phyloP scores from a whole-genome alignment of 768 basidiomycete species.

The Pleurotus platypus region DNA sequence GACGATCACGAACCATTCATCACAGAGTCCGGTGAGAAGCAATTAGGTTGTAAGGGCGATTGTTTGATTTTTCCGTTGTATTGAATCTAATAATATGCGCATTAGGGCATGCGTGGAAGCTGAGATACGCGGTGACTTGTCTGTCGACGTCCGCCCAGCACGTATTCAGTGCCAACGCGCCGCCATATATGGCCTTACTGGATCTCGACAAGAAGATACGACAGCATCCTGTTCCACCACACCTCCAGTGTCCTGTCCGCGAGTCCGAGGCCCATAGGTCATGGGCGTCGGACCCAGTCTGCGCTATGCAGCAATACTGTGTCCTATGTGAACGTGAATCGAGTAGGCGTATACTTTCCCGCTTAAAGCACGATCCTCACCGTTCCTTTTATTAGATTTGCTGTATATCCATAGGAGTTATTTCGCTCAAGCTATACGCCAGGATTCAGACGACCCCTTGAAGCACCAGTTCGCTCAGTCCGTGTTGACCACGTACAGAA shows the following conservation, averaged over 20 bases:
- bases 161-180: conserved; percentile 33
- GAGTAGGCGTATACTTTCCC: conserved; percentile 25
- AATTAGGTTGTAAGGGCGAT: conserved; percentile 38
- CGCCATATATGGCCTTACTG: conserved; percentile 40
- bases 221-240: conserved; percentile 41
- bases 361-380: not conserved
- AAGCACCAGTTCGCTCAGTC: conserved; percentile 42
- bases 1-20: conserved; percentile 33
- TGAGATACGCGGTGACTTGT: conserved; percentile 40
- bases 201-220: conserved; percentile 50
- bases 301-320: conserved; percentile 45
- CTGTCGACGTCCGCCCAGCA: conserved; percentile 40
- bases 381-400: conserved; percentile 24
- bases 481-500: conserved; percentile 39
- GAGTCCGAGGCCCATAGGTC: conserved; percentile 23
- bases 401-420: conserved; percentile 47
- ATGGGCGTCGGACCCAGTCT: conserved; percentile 35
- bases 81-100: not conserved
- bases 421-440: conserved; percentile 42
- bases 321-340: conserved; percentile 37
- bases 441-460: conserved; percentile 37
- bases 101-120: conserved; percentile 42
- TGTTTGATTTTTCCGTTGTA: not conserved
- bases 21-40: conserved; percentile 28
- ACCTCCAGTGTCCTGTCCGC: conserved; percentile 36